Conservation (phyloP, 257 asterid genomes). For the Nyctanthes arbortristis region DNA sequence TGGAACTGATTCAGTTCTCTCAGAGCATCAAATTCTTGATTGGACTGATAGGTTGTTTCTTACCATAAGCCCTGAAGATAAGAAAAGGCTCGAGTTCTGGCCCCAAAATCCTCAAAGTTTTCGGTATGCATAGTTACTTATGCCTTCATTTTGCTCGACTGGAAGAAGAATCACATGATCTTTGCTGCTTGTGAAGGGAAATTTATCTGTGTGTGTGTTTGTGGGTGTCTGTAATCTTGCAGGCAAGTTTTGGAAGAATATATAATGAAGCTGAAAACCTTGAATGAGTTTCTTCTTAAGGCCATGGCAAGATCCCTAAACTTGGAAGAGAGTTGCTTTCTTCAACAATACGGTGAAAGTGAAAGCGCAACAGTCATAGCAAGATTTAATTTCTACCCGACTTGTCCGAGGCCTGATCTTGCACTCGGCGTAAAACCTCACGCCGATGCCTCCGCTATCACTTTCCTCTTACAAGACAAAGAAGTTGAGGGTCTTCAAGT, state of each 20-base stretch:
- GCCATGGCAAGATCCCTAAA: constrained; percentile 50
- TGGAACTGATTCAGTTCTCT: constrained; percentile 56
- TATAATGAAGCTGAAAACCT: neutral
- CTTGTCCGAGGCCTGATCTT: constrained; percentile 60
- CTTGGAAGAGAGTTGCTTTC: constrained; percentile 47
- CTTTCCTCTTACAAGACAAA: constrained; percentile 62
- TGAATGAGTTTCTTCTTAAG: constrained; percentile 49
- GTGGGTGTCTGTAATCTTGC: neutral
- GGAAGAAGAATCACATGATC: neutral
- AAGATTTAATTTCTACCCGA: constrained; percentile 73
- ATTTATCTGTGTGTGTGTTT: too few relatives aligned
- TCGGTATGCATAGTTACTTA: constrained; percentile 38
- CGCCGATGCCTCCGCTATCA: constrained; percentile 63
- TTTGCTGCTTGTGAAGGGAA: neutral
- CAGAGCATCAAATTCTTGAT: constrained; percentile 57
- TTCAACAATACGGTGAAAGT: constrained; percentile 44
- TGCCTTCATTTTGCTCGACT: too few relatives aligned
- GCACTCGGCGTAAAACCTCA: constrained; percentile 74
- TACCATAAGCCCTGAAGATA: constrained; percentile 42
- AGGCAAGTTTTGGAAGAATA: constrained; percentile 14
- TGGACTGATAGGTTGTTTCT: constrained; percentile 71
- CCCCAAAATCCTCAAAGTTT: constrained; percentile 54
- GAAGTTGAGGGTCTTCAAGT: constrained; percentile 74
- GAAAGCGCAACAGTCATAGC: constrained; percentile 25
- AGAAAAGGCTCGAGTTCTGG: constrained; percentile 44